A percentile compares a stretch with the other conserved stretches of the same genome.
Conservation (phyloP, 257 asterid genomes). For the Echium plantagineum region DNA sequence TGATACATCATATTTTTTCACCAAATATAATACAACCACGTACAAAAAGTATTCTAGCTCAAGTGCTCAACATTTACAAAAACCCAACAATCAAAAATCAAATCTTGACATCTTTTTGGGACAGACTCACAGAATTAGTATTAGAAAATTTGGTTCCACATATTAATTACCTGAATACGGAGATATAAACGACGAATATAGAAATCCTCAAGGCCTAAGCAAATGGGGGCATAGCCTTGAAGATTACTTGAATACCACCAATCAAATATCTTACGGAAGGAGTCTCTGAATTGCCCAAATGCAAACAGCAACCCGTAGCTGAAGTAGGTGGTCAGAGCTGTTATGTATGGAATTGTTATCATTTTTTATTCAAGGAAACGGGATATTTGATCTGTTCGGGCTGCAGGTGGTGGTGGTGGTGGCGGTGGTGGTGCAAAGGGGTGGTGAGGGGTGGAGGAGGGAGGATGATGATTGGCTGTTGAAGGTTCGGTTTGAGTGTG, state of each 20-base stretch:
- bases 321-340: slow-evolving; percentile 92
- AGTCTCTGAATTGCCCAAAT: slow-evolving; percentile 90
- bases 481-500: too few species aligned
- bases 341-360: slow-evolving; percentile 84
- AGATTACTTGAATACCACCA: slow-evolving; percentile 66
- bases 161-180: slow-evolving; percentile 69
- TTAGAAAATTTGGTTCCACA: neutral
- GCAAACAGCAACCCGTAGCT: slow-evolving; percentile 95
- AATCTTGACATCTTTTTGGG: too few species aligned
- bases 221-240: slow-evolving; percentile 98
- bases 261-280: slow-evolving; percentile 59
- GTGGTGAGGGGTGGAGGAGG: too few species aligned
- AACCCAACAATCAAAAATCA: too few species aligned
- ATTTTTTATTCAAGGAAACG: slow-evolving; percentile 20
- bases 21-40: too few species aligned
- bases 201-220: slow-evolving; percentile 98
- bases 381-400: slow-evolving; percentile 33
- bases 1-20: too few species aligned
- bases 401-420: slow-evolving; percentile 1
- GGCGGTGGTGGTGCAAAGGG: too few species aligned
- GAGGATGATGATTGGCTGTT: too few species aligned
- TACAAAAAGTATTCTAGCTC: too few species aligned
- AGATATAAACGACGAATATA: slow-evolving; percentile 77
- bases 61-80: too few species aligned
- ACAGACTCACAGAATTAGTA: too few species aligned